phyloP scores from a whole-genome alignment of 805 yeast species.

The Pichia kluyveri region DNA sequence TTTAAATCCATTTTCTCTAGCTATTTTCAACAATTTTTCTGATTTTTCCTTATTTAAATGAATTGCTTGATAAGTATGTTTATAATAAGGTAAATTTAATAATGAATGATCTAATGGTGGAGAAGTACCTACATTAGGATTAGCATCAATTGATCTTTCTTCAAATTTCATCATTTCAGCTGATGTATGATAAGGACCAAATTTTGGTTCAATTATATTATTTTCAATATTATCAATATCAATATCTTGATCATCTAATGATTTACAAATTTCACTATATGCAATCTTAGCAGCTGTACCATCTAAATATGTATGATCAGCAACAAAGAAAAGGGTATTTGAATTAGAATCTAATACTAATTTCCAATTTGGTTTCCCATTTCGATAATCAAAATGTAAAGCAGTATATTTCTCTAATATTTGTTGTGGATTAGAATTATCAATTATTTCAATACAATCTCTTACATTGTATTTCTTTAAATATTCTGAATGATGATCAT shows the following conservation, averaged over 20 bases:
- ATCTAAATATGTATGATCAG: constrained; percentile 8
- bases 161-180: neutral
- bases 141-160: neutral
- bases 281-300: constrained; percentile 10
- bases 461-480: neutral
- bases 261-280: neutral
- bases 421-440: neutral
- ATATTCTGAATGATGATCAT: neutral
- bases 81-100: neutral
- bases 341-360: neutral
- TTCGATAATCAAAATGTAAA: constrained; percentile 1
- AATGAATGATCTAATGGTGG: neutral
- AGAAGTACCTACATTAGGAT: too few relatives aligned
- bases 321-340: constrained; percentile 6
- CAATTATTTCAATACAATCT: neutral
- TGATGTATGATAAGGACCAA: neutral
- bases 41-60: neutral
- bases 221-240: neutral
- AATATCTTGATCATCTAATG: neutral
- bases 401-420: constrained; percentile 2
- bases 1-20: neutral
- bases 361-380: constrained; percentile 6
- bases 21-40: too few relatives aligned
- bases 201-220: neutral
- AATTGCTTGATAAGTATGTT: neutral